Percentiles rank a stretch among this genome's conserved stretches.
Conservation (phyloP, 371 early-diverging fungal genomes). For the Mortierella sp. region DNA sequence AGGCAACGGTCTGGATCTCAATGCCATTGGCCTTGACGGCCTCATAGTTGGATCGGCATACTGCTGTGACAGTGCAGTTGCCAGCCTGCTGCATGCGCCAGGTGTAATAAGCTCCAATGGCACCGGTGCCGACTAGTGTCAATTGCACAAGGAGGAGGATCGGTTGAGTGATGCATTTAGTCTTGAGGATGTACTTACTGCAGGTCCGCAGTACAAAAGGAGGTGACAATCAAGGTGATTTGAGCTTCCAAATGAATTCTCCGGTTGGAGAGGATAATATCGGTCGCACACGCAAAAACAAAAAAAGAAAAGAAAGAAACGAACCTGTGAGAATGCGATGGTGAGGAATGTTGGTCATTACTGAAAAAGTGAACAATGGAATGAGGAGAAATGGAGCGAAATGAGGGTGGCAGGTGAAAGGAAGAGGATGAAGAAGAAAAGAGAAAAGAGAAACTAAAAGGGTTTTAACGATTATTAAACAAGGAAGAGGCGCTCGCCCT, state of each 20-base stretch:
- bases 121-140: conserved; percentile 84
- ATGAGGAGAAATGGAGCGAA: background rate
- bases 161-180: too few species aligned
- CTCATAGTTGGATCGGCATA: conserved; percentile 89
- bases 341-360: conserved; percentile 37
- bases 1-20: conserved; percentile 73
- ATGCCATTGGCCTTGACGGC: conserved; percentile 76
- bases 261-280: background rate
- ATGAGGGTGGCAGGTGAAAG: background rate
- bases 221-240: background rate
- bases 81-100: conserved; percentile 77
- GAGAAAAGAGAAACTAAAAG: background rate
- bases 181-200: too few species aligned
- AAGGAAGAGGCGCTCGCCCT: background rate
- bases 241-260: background rate
- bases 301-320: background rate
- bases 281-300: background rate
- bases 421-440: background rate
- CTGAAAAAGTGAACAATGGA: background rate
- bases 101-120: conserved; percentile 83
- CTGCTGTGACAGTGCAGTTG: conserved; percentile 71
- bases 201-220: conserved; percentile 2
- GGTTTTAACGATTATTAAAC: background rate
- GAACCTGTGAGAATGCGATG: conserved; percentile 53
- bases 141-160: background rate